Conservation (phyloP, 2,329 filamentous ascomycete genomes). For the Triangularia setosa region DNA sequence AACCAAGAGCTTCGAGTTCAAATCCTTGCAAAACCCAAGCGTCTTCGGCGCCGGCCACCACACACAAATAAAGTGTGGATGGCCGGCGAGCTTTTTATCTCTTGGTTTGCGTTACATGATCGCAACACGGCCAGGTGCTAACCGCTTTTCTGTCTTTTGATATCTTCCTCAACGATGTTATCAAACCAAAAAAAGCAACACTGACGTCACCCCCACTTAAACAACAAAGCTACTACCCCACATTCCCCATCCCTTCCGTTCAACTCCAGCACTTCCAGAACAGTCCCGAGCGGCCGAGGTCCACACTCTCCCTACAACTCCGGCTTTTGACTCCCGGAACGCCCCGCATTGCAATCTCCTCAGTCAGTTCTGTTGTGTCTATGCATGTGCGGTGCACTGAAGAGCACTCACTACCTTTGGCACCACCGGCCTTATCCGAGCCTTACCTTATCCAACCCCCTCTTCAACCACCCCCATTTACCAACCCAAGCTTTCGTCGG, state of each 20-base stretch:
- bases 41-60: background rate
- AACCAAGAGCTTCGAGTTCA: background rate
- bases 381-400: background rate
- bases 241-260: background rate
- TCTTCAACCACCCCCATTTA: background rate
- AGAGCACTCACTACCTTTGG: no score
- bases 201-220: background rate
- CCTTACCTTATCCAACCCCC: background rate
- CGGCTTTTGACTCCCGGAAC: background rate
- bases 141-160: no score
- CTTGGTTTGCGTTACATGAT: no score
- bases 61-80: background rate
- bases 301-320: background rate
- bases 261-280: background rate
- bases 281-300: background rate
- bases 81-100: background rate
- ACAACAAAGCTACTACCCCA: background rate
- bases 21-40: background rate
- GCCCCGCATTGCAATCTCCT: background rate
- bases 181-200: no score
- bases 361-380: background rate
- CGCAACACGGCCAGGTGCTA: no score
- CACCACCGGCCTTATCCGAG: constrained; percentile 1
- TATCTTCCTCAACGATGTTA: no score
- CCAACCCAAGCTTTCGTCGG: background rate